phyloP scores from a whole-genome alignment of 208 protist species.

The Acanthamoeba lugdunensis region DNA sequence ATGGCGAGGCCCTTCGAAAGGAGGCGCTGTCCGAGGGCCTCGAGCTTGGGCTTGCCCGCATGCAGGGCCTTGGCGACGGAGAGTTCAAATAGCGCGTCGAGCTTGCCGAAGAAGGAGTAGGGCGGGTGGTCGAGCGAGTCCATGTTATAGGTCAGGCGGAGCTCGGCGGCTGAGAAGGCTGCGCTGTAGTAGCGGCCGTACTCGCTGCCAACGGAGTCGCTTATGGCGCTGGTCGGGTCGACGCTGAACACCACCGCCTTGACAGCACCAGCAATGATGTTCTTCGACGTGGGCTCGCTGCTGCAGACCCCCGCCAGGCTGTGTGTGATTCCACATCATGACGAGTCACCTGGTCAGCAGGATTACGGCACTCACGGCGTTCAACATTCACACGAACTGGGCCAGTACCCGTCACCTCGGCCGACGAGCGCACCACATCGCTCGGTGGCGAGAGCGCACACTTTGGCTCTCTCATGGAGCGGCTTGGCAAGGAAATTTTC shows the following conservation, averaged over 20 bases:
- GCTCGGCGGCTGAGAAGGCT: not conserved
- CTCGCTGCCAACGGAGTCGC: not conserved
- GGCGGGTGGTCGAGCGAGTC: not conserved
- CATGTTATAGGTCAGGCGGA: not conserved
- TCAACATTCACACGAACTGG: too few relatives aligned
- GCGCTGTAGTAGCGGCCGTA: not conserved
- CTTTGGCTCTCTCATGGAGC: not conserved
- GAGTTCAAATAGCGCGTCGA: not conserved
- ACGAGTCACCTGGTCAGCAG: too few relatives aligned
- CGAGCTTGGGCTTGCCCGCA: not conserved
- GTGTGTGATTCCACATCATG: too few relatives aligned
- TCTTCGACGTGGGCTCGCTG: not conserved
- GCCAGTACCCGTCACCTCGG: not conserved
- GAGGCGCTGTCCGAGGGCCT: not conserved
- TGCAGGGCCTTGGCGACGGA: not conserved
- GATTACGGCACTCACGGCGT: not conserved
- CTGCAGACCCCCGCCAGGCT: not conserved
- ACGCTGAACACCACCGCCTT: not conserved
- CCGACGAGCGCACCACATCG: not conserved
- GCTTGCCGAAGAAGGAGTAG: not conserved
- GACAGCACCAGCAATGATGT: not conserved
- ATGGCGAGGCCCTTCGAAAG: not conserved
- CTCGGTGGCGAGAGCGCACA: not conserved
- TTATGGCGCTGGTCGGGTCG: not conserved
- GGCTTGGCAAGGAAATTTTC: not conserved